A percentile compares a stretch with the other conserved stretches of the same genome.
Evolutionary conservation across 345 rosid genomes (phyloP).

Genomic region (Corymbia maculata): DNA sequence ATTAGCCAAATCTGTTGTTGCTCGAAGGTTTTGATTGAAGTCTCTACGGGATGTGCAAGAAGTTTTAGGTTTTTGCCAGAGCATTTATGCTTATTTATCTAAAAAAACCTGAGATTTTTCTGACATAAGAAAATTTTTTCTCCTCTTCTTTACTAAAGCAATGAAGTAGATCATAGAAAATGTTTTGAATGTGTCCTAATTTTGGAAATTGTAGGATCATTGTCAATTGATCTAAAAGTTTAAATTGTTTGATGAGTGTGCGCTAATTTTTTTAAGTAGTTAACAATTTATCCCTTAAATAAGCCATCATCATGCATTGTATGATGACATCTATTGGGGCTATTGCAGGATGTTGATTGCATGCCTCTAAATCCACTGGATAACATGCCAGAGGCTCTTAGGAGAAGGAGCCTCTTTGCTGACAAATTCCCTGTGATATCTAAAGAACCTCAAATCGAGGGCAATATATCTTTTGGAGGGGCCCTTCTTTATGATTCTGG

Average conservation of each 20-base stretch:
- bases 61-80: background rate
- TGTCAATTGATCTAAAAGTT: background rate
- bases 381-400: slow-evolving; percentile 84
- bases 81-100: background rate
- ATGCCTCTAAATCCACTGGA: slow-evolving; percentile 88
- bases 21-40: background rate
- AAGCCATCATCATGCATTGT: background rate
- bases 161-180: background rate
- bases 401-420: slow-evolving; percentile 31
- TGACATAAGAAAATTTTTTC: background rate
- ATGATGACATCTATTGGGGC: slow-evolving; percentile 1
- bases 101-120: background rate
- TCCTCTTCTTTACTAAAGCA: background rate
- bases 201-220: background rate
- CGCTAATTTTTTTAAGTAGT: too few species aligned
- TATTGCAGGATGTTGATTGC: slow-evolving; percentile 85
- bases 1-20: background rate
- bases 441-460: slow-evolving; percentile 42
- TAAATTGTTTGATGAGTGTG: background rate
- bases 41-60: background rate
- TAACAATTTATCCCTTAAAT: background rate
- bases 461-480: slow-evolving; percentile 32
- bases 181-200: background rate
- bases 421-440: slow-evolving; percentile 28
- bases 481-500: slow-evolving; percentile 30